Conservation (phyloP, 1,284 basidiomycete genomes). For the Pseudozyma tsukubaensis region DNA sequence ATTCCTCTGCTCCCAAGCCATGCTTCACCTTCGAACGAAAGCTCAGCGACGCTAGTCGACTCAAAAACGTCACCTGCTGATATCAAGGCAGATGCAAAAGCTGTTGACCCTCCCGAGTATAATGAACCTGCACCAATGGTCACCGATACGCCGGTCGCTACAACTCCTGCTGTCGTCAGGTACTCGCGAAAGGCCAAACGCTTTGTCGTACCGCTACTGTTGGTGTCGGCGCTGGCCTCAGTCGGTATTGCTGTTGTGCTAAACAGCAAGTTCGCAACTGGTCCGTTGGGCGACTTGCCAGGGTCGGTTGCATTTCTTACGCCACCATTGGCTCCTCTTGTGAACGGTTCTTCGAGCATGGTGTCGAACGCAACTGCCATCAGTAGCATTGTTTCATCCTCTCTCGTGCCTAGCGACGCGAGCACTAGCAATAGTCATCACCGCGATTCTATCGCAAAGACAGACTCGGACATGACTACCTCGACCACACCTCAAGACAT, state of each 20-base stretch:
- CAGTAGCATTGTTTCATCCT: too few relatives aligned
- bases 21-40: conserved; percentile 3
- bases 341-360: not conserved
- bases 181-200: conserved; percentile 19
- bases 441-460: not conserved
- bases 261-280: conserved; percentile 25
- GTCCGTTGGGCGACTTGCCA: not conserved
- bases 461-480: not conserved
- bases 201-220: conserved; percentile 16
- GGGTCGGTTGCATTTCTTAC: too few relatives aligned
- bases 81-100: not conserved
- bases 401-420: not conserved
- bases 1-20: conserved; percentile 1
- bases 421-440: not conserved
- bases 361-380: not conserved
- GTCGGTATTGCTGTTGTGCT: conserved; percentile 28
- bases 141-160: too few relatives aligned
- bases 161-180: conserved; percentile 5
- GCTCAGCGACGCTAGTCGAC: conserved; percentile 19
- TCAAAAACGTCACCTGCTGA: not conserved
- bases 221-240: conserved; percentile 10
- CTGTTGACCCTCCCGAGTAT: conserved; percentile 13
- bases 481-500: not conserved
- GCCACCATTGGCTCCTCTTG: not conserved
- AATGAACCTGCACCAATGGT: not conserved